Base-by-base conservation (phyloP, 176 grass and related monocot species). In the Musa acuminata region DNA sequence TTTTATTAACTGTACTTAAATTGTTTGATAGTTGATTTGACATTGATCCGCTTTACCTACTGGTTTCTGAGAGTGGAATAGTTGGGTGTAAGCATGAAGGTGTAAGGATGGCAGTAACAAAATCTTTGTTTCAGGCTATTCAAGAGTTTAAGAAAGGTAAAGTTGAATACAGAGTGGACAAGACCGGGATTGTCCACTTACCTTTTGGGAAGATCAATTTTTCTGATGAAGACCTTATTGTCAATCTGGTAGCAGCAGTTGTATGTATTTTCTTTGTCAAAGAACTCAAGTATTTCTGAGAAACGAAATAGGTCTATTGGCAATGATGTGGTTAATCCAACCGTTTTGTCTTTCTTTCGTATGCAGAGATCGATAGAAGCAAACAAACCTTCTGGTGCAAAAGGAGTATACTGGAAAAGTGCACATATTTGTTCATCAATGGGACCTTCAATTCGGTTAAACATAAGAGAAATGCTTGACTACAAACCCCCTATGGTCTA, bases 81-180 rank as follows among this genome's bases (percentile, higher is more conserved):
- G 57, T 19, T n/a, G 57, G n/a, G 17, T n/a, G 7, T 9, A 0
- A 64, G 10, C 6, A 23, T 64, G 22, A 24, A 24, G 22, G 8
- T 9, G 25, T 49, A 68, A 14, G 14, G 51, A 13, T 72, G 50
- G 1, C 8, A 52, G 20, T 53, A 14, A 2, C 9, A 11, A 73
- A 14, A 25, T 73, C 23, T 9, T 73, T 83, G 55, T 86, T 89
- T 23, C 86, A 99, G 96, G 96, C 96, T 74, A 91, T 99, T 49
- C 84, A 91, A 74, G 96, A 99, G 64, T 99, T 99, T 73, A 99
- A 95, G 88, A 91, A 89, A 86, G 96, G 96, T 43, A 99, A 95
- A 87, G 96, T 99, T 16, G 96, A 99, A 86, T 99, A 87, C 81
- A 85, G 96, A 81, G 90, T 91, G 52, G 96, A 99, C 57, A 99